phyloP scores from a whole-genome alignment of 306 rosid genomes.

The Prinsepia uniflora region DNA sequence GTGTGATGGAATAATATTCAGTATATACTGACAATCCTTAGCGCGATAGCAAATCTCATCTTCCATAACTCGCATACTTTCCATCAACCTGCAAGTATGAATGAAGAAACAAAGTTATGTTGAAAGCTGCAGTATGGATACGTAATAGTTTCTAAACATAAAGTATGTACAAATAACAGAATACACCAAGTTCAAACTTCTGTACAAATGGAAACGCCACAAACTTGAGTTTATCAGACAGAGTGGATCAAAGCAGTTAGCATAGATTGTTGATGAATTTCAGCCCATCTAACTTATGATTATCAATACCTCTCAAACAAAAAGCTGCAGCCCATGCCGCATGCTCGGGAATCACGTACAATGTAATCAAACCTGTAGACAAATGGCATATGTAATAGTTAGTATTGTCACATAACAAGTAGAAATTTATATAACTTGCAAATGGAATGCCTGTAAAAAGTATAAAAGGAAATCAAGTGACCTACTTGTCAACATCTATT shows the following conservation, averaged over 20 bases:
- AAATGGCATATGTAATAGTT: slow-evolving; percentile 11
- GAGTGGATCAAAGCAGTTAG: slow-evolving; percentile 23
- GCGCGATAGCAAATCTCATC: slow-evolving; percentile 86
- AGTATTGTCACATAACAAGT: slow-evolving; percentile 13
- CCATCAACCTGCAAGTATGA: slow-evolving; percentile 60
- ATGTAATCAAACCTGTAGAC: slow-evolving; percentile 85
- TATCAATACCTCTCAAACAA: slow-evolving; percentile 63
- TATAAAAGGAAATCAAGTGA: slow-evolving; percentile 11
- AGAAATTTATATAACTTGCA: slow-evolving; percentile 8
- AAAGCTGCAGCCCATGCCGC: slow-evolving; percentile 90
- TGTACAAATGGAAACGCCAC: slow-evolving; percentile 11
- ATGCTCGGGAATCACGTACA: slow-evolving; percentile 85
- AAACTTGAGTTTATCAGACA: slow-evolving; percentile 4
- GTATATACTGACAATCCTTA: slow-evolving; percentile 65
- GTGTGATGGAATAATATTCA: neutral
- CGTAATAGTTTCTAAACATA: neutral
- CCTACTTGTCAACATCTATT: slow-evolving; percentile 93
- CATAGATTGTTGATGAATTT: slow-evolving; percentile 5
- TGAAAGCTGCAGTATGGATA: neutral
- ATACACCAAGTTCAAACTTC: slow-evolving; percentile 11
- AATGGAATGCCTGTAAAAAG: neutral
- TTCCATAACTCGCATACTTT: slow-evolving; percentile 75
- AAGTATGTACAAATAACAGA: slow-evolving; percentile 21
- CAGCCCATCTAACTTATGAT: slow-evolving; percentile 18
- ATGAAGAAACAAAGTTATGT: slow-evolving; percentile 16